Percentiles rank a stretch among this genome's conserved stretches.
phyloP scores from a whole-genome alignment of 805 yeast species.

The Ogataea philodendri region DNA sequence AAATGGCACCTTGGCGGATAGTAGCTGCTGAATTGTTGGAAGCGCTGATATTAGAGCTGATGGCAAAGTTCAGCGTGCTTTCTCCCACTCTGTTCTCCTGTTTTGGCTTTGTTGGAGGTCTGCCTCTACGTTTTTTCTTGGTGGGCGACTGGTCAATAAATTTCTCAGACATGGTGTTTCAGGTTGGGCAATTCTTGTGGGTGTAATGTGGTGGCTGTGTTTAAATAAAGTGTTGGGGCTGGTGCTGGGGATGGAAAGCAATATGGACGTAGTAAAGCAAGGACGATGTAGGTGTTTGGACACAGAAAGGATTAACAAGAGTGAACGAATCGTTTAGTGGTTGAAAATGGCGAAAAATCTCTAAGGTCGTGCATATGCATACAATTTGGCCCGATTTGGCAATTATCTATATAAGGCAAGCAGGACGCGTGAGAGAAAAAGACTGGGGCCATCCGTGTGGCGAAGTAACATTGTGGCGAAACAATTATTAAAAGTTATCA shows the following conservation, averaged over 20 bases:
- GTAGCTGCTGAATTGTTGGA: slow-evolving; percentile 31
- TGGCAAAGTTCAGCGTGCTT: slow-evolving; percentile 25
- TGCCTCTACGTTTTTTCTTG: slow-evolving; percentile 30
- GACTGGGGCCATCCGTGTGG: no score
- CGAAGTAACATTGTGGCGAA: no score
- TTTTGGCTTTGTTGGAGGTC: slow-evolving; percentile 29
- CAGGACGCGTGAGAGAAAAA: slow-evolving; percentile 3
- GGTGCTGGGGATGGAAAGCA: no score
- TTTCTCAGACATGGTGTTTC: slow-evolving; percentile 18
- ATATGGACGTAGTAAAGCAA: no score
- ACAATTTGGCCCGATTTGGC: slow-evolving; percentile 6
- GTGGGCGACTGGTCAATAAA: slow-evolving; percentile 23
- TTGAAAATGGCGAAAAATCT: slow-evolving; percentile 11
- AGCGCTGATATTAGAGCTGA: slow-evolving; percentile 25
- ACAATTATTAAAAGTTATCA: not conserved
- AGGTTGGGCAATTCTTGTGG: no score
- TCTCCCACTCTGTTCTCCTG: slow-evolving; percentile 27
- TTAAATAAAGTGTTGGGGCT: no score
- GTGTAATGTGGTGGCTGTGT: no score
- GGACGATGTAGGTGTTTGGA: slow-evolving; percentile 1
- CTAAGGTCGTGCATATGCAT: slow-evolving; percentile 9
- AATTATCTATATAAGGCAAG: slow-evolving; percentile 11
- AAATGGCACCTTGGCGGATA: slow-evolving; percentile 28
- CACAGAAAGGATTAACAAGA: not conserved
- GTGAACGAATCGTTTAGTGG: slow-evolving; percentile 3